Conservation (phyloP, 73 alveolate genomes). For the Tetrahymena elliotti region DNA sequence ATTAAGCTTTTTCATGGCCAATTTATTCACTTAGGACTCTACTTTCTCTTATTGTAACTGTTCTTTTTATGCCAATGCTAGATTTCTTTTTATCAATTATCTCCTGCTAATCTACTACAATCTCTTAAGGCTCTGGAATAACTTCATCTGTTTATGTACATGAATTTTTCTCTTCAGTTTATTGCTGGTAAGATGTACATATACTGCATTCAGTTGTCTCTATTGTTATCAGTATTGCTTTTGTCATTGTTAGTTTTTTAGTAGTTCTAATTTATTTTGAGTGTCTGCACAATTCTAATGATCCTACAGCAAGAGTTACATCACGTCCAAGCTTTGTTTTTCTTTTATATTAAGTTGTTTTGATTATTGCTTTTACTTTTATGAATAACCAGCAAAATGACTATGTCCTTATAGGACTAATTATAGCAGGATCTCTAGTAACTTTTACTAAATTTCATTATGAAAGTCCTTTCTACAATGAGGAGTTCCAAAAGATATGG, state of each 20-base stretch:
- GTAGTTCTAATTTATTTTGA: slow-evolving; percentile 34
- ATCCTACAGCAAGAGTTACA: slow-evolving; percentile 33
- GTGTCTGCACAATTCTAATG: slow-evolving; percentile 11
- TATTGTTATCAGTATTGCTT: slow-evolving; percentile 22
- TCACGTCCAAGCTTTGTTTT: slow-evolving; percentile 10
- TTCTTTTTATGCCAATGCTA: slow-evolving; percentile 42
- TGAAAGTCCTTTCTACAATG: slow-evolving; percentile 18
- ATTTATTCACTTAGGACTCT: slow-evolving; percentile 27
- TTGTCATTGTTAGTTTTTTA: slow-evolving; percentile 13
- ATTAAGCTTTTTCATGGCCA: slow-evolving; percentile 43
- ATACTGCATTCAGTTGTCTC: slow-evolving; percentile 31
- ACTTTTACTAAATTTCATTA: slow-evolving; percentile 16
- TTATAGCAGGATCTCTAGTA: slow-evolving; percentile 10
- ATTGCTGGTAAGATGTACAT: slow-evolving; percentile 43
- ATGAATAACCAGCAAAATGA: background rate
- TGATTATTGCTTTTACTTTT: background rate
- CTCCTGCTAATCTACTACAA: slow-evolving; percentile 16
- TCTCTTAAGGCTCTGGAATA: background rate
- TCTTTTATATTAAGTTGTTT: slow-evolving; percentile 11
- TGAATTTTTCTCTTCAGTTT: slow-evolving; percentile 14
- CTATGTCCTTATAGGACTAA: background rate
- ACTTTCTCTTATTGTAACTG: slow-evolving; percentile 33
- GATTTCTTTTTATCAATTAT: background rate
- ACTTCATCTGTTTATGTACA: background rate
- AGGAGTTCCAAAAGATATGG: background rate